A percentile compares a stretch with the other conserved stretches of the same genome.
phyloP scores from a whole-genome alignment of 2,329 filamentous ascomycete species.

The Fusarium ramigenum region DNA sequence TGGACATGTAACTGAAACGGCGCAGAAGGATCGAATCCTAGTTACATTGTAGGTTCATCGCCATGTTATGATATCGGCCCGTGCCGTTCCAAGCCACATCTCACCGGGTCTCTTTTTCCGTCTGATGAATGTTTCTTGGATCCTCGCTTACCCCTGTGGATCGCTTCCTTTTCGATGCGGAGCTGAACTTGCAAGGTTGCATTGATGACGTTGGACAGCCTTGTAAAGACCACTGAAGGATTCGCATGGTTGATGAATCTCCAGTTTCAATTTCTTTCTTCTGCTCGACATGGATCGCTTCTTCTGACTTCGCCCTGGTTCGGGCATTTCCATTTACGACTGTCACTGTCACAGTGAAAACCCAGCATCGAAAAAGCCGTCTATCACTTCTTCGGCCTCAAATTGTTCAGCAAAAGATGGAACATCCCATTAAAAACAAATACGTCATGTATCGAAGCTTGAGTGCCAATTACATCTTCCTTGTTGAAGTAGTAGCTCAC shows the following conservation, averaged over 20 bases:
- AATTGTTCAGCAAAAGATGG: fast-evolving
- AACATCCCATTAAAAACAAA: no score
- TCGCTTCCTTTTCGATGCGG: not conserved
- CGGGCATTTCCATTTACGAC: not conserved
- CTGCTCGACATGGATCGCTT: not conserved
- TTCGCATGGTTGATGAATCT: not conserved
- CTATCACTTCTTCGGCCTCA: not conserved
- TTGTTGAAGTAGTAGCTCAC: not conserved
- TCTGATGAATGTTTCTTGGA: not conserved
- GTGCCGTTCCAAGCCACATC: not conserved
- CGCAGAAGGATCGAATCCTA: conserved; percentile 4
- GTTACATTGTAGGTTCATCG: not conserved
- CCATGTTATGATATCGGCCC: not conserved
- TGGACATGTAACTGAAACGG: not conserved
- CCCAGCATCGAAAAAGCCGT: not conserved
- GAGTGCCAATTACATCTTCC: fast-evolving
- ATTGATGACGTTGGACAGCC: not conserved
- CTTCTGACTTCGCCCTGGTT: not conserved
- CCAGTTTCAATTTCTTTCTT: not conserved
- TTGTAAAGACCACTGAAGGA: not conserved
- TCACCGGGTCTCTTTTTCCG: not conserved
- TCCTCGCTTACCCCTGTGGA: not conserved
- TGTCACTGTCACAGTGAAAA: not conserved
- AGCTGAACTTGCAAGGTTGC: not conserved
- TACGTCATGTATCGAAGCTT: fast-evolving